Evolutionary conservation across 2,329 filamentous ascomycete species (phyloP).

Genomic region (Calonectria hawksworthii): DNA sequence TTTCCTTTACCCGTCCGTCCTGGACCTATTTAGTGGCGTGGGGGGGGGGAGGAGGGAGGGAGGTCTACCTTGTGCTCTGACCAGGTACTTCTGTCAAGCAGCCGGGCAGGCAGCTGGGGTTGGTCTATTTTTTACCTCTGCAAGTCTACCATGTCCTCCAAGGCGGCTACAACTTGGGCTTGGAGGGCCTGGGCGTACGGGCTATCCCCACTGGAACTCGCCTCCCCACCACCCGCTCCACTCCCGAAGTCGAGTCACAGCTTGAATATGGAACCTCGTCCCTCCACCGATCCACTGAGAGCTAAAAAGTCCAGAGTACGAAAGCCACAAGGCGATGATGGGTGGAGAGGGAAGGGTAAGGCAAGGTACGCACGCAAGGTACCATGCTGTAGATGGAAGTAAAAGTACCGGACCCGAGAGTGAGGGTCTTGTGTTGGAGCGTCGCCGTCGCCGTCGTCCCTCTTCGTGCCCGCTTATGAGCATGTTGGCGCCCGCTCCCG

Average conservation of each 20-base stretch:
- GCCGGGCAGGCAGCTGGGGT: neutral
- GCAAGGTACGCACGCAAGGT: constrained; percentile 6
- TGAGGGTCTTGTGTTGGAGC: neutral
- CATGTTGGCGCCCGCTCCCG: neutral
- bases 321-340: constrained; percentile 3
- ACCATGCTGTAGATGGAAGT: neutral
- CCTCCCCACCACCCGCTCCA: neutral
- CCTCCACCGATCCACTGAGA: constrained; percentile 7
- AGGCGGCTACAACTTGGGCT: neutral
- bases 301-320: constrained; percentile 8
- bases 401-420: neutral
- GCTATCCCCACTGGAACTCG: constrained; percentile 5
- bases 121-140: neutral
- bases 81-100: neutral
- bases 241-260: neutral
- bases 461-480: neutral
- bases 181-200: neutral
- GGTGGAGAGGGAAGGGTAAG: neutral
- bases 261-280: constrained; percentile 2
- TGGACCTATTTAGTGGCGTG: neutral
- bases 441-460: neutral
- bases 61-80: neutral
- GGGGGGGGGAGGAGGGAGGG: neutral
- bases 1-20: neutral
- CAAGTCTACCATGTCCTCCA: constrained; percentile 1